phyloP scores from a whole-genome alignment of 176 grass and related monocot species.

The Avena insularis region DNA sequence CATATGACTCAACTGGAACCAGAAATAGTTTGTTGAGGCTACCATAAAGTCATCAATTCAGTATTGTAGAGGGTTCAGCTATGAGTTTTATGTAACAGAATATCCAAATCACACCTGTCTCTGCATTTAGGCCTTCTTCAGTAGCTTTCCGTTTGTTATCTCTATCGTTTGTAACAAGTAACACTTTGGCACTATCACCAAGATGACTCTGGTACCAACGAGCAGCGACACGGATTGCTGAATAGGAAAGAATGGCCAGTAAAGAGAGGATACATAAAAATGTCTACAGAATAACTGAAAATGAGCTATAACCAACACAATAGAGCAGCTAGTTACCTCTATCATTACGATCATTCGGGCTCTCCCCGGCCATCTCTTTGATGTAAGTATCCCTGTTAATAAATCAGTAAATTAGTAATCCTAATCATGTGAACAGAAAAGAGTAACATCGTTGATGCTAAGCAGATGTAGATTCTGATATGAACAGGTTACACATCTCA shows the following conservation, averaged over 20 bases:
- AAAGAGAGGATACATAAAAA: constrained; percentile 19
- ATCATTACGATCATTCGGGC: constrained; percentile 96
- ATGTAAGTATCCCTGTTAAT: constrained; percentile 89
- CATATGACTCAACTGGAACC: constrained; percentile 87
- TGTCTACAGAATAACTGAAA: constrained; percentile 12
- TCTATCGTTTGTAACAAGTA: constrained; percentile 92
- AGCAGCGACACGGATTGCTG: constrained; percentile 92
- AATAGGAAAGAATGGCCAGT: constrained; percentile 8
- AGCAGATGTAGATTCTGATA: not conserved
- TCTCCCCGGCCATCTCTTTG: constrained; percentile 95
- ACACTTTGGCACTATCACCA: constrained; percentile 58
- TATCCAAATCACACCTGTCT: constrained; percentile 66
- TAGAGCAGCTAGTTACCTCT: constrained; percentile 59
- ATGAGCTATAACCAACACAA: not conserved
- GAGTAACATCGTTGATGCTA: constrained; percentile 8
- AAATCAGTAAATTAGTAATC: constrained; percentile 25
- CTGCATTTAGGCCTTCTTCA: constrained; percentile 83
- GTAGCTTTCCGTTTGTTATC: constrained; percentile 89
- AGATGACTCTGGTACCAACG: constrained; percentile 98
- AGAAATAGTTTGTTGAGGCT: constrained; percentile 46
- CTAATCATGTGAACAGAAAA: not conserved
- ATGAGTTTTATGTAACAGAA: constrained; percentile 1
- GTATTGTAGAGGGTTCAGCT: not conserved
- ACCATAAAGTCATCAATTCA: constrained; percentile 25
- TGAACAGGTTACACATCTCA: constrained; percentile 37